phyloP scores from a whole-genome alignment of 169 alveolate species.

The Cryptosporidium sp. region DNA sequence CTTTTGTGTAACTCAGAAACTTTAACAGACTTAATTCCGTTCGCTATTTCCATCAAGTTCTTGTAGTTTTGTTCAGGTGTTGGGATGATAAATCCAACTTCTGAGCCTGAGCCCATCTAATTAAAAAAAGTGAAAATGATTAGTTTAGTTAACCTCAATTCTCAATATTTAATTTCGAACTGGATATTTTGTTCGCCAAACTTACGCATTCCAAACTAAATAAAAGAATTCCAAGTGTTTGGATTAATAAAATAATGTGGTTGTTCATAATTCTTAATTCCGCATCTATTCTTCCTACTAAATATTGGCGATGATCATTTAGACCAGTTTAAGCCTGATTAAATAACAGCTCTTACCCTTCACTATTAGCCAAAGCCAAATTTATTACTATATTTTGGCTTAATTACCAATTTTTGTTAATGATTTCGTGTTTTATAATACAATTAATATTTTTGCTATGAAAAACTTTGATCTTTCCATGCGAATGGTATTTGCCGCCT shows the following conservation, averaged over 20 bases:
- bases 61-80: slow-evolving; percentile 17
- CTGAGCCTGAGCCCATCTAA: neutral
- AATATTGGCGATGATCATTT: neutral
- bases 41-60: slow-evolving; percentile 1
- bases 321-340: neutral
- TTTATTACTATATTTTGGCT: neutral
- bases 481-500: slow-evolving; percentile 39
- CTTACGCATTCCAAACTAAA: neutral
- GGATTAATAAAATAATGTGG: neutral
- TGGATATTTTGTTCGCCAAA: neutral
- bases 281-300: neutral
- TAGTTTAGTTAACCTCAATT: neutral
- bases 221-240: neutral
- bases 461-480: slow-evolving; percentile 37
- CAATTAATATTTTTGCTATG: neutral
- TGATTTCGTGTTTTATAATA: neutral
- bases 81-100: slow-evolving; percentile 21
- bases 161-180: neutral
- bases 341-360: neutral
- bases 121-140: neutral
- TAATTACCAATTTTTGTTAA: neutral
- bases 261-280: neutral
- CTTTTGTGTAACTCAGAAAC: neutral
- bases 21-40: slow-evolving; percentile 3
- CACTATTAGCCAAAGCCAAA: neutral